phyloP scores from a whole-genome alignment of 345 rosid genomes.

The Ceriops tagal region DNA sequence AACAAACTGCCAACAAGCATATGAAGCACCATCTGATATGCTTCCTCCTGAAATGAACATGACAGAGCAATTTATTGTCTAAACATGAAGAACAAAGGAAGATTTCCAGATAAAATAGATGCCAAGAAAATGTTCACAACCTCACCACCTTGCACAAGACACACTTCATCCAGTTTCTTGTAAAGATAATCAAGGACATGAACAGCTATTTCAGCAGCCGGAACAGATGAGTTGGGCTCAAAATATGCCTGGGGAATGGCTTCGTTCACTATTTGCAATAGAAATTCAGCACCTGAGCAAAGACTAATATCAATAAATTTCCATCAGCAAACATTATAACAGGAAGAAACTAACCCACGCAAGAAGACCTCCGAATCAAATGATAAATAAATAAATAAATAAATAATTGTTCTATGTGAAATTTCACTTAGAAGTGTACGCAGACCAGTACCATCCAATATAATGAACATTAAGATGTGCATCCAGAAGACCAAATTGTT shows the following conservation, averaged over 20 bases:
- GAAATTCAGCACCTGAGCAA: constrained; percentile 66
- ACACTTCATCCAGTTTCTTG: constrained; percentile 67
- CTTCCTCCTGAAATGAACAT: constrained; percentile 66
- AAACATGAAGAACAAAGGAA: constrained; percentile 10
- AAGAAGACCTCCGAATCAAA: background rate
- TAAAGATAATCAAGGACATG: constrained; percentile 79
- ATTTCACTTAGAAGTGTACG: background rate
- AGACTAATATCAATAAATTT: constrained; percentile 39
- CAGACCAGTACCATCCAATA: too few relatives aligned
- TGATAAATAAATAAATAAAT: background rate
- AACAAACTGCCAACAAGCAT: constrained; percentile 72
- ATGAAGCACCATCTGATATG: constrained; percentile 69
- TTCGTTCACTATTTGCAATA: constrained; percentile 65
- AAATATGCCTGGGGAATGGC: constrained; percentile 59
- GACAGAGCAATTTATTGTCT: constrained; percentile 10
- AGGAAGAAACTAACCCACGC: constrained; percentile 10
- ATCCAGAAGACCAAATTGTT: too few relatives aligned
- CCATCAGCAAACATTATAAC: constrained; percentile 32
- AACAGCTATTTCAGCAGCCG: constrained; percentile 57
- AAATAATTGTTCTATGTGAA: background rate
- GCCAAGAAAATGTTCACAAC: constrained; percentile 41
- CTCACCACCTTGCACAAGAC: constrained; percentile 93
- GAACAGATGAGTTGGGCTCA: constrained; percentile 44
- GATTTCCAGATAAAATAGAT: constrained; percentile 13
- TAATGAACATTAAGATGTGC: background rate